Evolutionary conservation across 352 stramenopile species (phyloP), one percentile per base, ranked within the genome.

Genomic region (Globisporangium ultimum): DNA sequence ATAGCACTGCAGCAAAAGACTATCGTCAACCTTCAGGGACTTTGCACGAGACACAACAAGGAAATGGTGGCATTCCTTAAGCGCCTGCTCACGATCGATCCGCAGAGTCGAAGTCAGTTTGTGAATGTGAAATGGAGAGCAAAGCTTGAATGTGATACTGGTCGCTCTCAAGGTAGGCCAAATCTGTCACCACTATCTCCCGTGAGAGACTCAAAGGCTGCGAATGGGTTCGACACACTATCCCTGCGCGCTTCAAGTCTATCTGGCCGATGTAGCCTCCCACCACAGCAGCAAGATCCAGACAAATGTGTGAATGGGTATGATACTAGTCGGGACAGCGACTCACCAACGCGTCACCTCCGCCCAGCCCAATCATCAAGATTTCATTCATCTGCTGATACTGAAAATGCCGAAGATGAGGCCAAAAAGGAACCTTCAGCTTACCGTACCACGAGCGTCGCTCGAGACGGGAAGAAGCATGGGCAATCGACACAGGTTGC

Each of bases 1-100:
- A 73, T 91, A 17, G 66, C 78, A 22, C 55, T 93, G 3, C 86
- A 95, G 60, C 86, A 93, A 42, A 80, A 93, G 46, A 89, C 80
- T 0, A 83, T 93, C 32, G 76, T 70, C 8, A 81, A 73, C 21
- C 64, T 91, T 5, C 68, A 74, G 4, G 69, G 73, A 4, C 24
- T 86, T 15, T 92, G 82, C 20, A 80, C 86, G 10, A 72, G 76
- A 11, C 72, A 77, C 34, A 61, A 71, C 13, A 63, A 62, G 15
- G 71, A 76, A 0, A 78, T 76, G 28, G 60, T 85, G 0, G 66
- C 83, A 8, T 70, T 69, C 28, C 63, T 93, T 18, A 88, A 79
- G 48, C 59, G 78, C 15, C 32, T 93, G 3, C 47, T 93, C 0
- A 66, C 79, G 3, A 69, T 76, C 46, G 74, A 92, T 15, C 72